Evolutionary conservation across 345 rosid species (phyloP).

Genomic region (Ceriops decandra): DNA sequence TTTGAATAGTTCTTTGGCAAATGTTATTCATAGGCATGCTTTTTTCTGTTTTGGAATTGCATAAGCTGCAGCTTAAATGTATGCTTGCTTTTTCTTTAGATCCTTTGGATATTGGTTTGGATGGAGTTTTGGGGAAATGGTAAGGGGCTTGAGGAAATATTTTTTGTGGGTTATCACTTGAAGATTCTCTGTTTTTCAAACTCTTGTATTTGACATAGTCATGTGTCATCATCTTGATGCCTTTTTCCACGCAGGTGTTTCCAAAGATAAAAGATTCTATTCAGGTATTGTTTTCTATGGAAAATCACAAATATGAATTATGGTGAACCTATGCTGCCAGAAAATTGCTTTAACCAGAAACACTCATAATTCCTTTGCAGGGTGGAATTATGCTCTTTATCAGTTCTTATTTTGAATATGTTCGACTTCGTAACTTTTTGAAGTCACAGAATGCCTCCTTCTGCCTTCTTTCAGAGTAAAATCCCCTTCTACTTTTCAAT

Average conservation of each 20-base stretch:
- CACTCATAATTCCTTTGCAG: conserved; percentile 26
- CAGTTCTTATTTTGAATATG: conserved; percentile 83
- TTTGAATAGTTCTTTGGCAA: background rate
- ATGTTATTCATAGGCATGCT: too few relatives aligned
- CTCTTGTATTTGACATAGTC: conserved; percentile 2
- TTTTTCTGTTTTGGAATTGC: too few relatives aligned
- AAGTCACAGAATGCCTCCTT: conserved; percentile 86
- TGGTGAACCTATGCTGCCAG: background rate
- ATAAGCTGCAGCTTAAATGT: too few relatives aligned
- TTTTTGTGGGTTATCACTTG: background rate
- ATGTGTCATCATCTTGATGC: conserved; percentile 9
- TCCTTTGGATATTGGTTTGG: background rate
- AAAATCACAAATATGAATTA: conserved; percentile 5
- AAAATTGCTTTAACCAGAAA: background rate
- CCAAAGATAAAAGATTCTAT: conserved; percentile 86
- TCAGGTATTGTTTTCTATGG: conserved; percentile 45
- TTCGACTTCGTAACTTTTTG: conserved; percentile 74
- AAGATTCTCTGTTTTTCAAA: background rate
- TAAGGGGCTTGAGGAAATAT: background rate
- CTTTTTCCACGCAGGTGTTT: conserved; percentile 64
- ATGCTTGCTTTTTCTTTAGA: too few relatives aligned
- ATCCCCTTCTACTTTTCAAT: conserved; percentile 2
- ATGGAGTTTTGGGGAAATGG: background rate
- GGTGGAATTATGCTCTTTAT: conserved; percentile 83
- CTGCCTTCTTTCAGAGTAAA: conserved; percentile 90